Percentiles rank a stretch among this genome's conserved stretches.
phyloP scores from a whole-genome alignment of 2,329 filamentous ascomycete species.

The Cladorrhinum sp. region DNA sequence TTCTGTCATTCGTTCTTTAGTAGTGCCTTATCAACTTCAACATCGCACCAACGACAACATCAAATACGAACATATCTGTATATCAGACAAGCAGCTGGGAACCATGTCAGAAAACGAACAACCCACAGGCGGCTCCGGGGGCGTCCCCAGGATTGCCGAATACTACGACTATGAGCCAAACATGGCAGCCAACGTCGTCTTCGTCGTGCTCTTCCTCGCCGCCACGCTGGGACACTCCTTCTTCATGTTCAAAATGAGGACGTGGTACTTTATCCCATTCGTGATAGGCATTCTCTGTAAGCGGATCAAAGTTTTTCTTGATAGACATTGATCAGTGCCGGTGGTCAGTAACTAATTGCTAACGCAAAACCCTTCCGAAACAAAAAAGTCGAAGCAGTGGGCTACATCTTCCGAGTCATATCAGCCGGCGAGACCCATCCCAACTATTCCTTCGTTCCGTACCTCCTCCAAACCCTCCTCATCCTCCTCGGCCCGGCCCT shows the following conservation, averaged over 20 bases:
- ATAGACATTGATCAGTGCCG: no score
- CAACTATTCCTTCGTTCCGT: slow-evolving; percentile 37
- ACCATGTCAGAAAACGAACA: background rate
- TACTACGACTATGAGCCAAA: slow-evolving; percentile 47
- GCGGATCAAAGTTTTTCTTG: slow-evolving; percentile 5
- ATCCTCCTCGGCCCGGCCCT: slow-evolving; percentile 42
- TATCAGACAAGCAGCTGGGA: no score
- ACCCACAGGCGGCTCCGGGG: background rate
- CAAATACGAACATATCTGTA: no score
- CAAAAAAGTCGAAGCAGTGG: slow-evolving; percentile 46
- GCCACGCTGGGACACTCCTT: slow-evolving; percentile 37
- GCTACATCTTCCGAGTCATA: slow-evolving; percentile 49
- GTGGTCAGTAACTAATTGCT: no score
- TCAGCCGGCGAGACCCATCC: slow-evolving; percentile 38
- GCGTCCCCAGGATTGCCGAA: background rate
- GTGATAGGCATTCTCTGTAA: slow-evolving; percentile 51
- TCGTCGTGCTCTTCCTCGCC: slow-evolving; percentile 39
- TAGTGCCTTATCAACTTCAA: no score
- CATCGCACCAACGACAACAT: no score
- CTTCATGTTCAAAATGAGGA: slow-evolving; percentile 37
- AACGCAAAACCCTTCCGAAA: no score
- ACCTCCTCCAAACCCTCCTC: slow-evolving; percentile 39
- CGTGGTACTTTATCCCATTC: slow-evolving; percentile 52
- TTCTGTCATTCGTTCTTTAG: no score
- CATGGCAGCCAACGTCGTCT: slow-evolving; percentile 39